phyloP scores from a whole-genome alignment of 129 eudicot genomes.

The Artemisia annua region DNA sequence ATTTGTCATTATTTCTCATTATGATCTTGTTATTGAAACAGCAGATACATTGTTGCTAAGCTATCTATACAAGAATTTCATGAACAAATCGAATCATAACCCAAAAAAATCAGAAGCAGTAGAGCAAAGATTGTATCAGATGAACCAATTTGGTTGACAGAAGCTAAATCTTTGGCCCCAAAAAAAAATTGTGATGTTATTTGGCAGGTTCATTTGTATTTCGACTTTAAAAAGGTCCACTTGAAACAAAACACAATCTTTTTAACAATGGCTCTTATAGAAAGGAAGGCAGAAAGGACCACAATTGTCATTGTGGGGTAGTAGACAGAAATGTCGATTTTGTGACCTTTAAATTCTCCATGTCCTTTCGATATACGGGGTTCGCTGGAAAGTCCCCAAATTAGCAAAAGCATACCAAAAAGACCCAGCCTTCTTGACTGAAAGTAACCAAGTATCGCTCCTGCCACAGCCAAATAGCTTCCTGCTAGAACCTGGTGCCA shows the following conservation, averaged over 20 bases:
- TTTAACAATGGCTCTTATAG: slow-evolving; percentile 46
- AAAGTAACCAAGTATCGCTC: slow-evolving; percentile 46
- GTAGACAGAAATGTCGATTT: slow-evolving; percentile 32
- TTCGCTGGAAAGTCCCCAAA: slow-evolving; percentile 48
- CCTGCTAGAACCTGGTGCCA: slow-evolving; percentile 56
- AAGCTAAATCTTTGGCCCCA: not conserved
- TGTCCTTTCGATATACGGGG: slow-evolving; percentile 17
- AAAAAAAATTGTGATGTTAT: not conserved
- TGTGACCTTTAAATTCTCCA: slow-evolving; percentile 5
- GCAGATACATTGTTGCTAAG: slow-evolving; percentile 12
- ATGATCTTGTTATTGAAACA: slow-evolving; percentile 3
- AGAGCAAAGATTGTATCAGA: not conserved
- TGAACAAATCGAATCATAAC: not conserved
- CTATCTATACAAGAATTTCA: not conserved
- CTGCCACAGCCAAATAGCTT: slow-evolving; percentile 63
- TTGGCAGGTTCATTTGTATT: slow-evolving; percentile 38
- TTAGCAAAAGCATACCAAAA: slow-evolving; percentile 50
- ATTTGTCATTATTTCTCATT: not conserved
- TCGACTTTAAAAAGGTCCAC: slow-evolving; percentile 38
- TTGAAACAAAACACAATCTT: slow-evolving; percentile 44
- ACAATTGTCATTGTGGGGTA: slow-evolving; percentile 44
- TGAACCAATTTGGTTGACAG: slow-evolving; percentile 4
- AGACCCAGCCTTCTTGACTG: slow-evolving; percentile 48
- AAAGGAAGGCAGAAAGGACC: slow-evolving; percentile 46
- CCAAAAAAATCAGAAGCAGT: not conserved